These are phyloP conservation scores for Cucumis variabilis DNA, from an alignment of 331 rosid genomes.

Conservation along the genomic window DNA sequence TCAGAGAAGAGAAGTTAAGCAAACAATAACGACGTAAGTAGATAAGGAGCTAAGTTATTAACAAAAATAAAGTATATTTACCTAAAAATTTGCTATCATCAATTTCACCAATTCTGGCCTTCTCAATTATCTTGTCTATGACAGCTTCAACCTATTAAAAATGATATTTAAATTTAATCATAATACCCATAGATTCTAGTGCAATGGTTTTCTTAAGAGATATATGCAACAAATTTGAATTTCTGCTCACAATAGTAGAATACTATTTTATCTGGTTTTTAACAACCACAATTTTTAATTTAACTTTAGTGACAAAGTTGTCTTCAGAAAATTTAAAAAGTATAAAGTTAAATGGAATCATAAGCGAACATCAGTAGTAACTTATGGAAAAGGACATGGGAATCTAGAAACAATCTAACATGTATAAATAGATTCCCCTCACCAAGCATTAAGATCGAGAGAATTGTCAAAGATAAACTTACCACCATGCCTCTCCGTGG, in stretches of 20 bases:
- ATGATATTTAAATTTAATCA: background rate
- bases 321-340: constrained; percentile 66
- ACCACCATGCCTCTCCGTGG: constrained; percentile 97
- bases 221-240: background rate
- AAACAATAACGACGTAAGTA: background rate
- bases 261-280: constrained; percentile 70
- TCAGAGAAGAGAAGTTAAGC: background rate
- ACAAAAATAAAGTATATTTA: constrained; percentile 39
- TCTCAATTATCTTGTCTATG: constrained; percentile 69
- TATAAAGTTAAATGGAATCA: constrained; percentile 8
- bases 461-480: constrained; percentile 34
- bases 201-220: background rate
- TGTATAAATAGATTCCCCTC: background rate
- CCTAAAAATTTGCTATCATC: constrained; percentile 95
- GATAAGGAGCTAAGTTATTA: background rate
- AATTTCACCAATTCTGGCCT: constrained; percentile 87
- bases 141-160: constrained; percentile 74
- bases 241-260: background rate
- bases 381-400: background rate
- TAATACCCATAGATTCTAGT: background rate
- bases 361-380: background rate
- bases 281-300: constrained; percentile 88
- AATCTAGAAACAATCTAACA: constrained; percentile 8
- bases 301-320: constrained; percentile 88
- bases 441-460: background rate